Evolutionary conservation across 257 asterid genomes (phyloP).

Genomic region (Lycium barbarum): DNA sequence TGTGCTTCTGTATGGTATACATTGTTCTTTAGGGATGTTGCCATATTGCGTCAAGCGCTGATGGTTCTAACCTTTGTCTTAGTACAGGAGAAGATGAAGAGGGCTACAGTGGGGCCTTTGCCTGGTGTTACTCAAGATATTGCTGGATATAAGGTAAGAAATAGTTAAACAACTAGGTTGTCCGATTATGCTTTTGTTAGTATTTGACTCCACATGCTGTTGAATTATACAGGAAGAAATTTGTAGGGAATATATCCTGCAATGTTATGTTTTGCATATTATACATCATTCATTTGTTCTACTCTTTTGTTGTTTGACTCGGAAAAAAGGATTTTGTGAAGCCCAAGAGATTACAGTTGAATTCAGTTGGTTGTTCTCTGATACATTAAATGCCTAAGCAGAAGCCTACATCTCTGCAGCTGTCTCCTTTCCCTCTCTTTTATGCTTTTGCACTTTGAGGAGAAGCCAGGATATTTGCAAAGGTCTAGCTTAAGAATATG

Average conservation of each 20-base stretch:
- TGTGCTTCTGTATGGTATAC: background rate
- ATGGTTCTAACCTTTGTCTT: constrained; percentile 53
- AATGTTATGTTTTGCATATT: background rate
- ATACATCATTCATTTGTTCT: background rate
- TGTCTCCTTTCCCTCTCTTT: too few relatives aligned
- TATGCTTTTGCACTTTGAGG: too few relatives aligned
- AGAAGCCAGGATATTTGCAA: too few relatives aligned
- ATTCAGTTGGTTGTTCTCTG: too few relatives aligned
- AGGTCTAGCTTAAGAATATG: too few relatives aligned
- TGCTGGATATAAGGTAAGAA: constrained; percentile 86
- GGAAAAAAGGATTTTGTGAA: too few relatives aligned
- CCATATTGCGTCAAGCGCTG: constrained; percentile 29
- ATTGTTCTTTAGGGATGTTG: constrained; percentile 2
- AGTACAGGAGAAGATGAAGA: constrained; percentile 90
- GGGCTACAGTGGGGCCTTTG: constrained; percentile 90
- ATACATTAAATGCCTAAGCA: too few relatives aligned
- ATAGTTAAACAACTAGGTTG: background rate
- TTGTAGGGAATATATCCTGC: background rate
- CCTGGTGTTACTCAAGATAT: constrained; percentile 99
- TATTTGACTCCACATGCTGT: background rate
- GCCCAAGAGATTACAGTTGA: too few relatives aligned
- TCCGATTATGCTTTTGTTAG: background rate
- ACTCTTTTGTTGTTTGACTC: background rate
- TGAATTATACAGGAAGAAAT: background rate
- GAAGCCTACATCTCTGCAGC: too few relatives aligned